These are phyloP conservation scores for Fraxinus ornus DNA, from an alignment of 305 asterid genomes.

Conservation along the genomic window DNA sequence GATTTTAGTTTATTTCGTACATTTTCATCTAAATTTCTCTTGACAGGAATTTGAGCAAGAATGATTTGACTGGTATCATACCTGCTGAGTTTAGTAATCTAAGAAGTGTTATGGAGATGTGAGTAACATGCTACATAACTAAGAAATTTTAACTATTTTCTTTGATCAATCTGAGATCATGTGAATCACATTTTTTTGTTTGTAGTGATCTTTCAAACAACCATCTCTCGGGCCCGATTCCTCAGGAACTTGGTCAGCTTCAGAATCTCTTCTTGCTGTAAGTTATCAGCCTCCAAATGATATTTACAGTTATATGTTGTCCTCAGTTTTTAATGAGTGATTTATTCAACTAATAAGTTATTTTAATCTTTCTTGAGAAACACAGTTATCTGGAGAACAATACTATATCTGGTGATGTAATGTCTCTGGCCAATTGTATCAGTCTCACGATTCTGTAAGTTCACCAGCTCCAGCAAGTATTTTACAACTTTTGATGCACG, in stretches of 20 bases:
- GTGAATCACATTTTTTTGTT: background rate
- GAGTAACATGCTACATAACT: constrained; percentile 26
- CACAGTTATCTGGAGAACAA: constrained; percentile 73
- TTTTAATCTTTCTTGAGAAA: background rate
- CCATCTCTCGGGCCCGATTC: constrained; percentile 76
- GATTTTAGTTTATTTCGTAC: background rate
- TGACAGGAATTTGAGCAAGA: constrained; percentile 78
- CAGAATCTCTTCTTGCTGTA: constrained; percentile 82
- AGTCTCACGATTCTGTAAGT: constrained; percentile 81
- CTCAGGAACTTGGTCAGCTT: constrained; percentile 85
- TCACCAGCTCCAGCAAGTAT: background rate
- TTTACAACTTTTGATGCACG: background rate
- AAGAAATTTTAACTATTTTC: background rate
- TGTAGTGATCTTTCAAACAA: constrained; percentile 86
- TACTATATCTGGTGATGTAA: constrained; percentile 79
- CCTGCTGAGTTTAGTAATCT: constrained; percentile 93
- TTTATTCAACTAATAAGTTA: background rate
- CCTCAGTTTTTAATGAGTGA: background rate
- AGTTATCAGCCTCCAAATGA: constrained; percentile 24
- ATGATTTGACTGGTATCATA: constrained; percentile 58
- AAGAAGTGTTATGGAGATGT: constrained; percentile 93
- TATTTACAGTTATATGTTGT: background rate
- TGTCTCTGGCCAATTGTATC: constrained; percentile 61
- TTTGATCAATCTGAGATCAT: background rate
- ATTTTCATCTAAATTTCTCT: constrained; percentile 8